These are phyloP conservation scores for Hypoxylon sp. DNA, from an alignment of 2,329 filamentous ascomycete species.

Conservation along the genomic window DNA sequence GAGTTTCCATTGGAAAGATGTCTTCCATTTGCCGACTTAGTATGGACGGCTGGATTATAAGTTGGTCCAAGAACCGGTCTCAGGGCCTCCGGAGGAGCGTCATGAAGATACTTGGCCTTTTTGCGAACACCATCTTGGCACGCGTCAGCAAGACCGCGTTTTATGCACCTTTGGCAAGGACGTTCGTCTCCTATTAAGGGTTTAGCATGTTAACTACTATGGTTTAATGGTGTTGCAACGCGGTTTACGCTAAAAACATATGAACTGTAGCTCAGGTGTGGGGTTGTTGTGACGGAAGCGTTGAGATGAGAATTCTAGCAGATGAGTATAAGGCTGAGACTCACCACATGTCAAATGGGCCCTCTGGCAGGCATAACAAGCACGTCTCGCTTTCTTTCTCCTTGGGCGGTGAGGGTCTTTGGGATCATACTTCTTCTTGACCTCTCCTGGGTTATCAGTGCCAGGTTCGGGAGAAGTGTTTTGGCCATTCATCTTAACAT, in stretches of 20 bases:
- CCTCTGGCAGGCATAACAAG: constrained; percentile 96
- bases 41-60: constrained; percentile 72
- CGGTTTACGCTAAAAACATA: constrained; percentile 33
- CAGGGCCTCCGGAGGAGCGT: constrained; percentile 90
- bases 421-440: constrained; percentile 80
- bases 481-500: constrained; percentile 68
- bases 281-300: constrained; percentile 44
- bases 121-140: constrained; percentile 98
- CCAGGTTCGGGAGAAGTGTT: constrained; percentile 60
- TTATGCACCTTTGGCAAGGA: constrained; percentile 93
- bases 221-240: constrained; percentile 9
- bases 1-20: constrained; percentile 64
- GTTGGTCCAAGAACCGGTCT: constrained; percentile 85
- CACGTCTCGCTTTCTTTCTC: constrained; percentile 94
- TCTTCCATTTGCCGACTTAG: constrained; percentile 63
- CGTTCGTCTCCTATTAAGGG: constrained; percentile 84
- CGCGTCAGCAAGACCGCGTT: constrained; percentile 88
- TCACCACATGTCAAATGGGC: constrained; percentile 98
- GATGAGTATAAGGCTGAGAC: constrained; percentile 58
- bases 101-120: constrained; percentile 98
- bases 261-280: constrained; percentile 30
- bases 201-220: constrained; percentile 29
- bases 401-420: constrained; percentile 92
- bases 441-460: constrained; percentile 63
- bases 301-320: constrained; percentile 45